phyloP scores from a whole-genome alignment of 169 alveolate species.

The Babesia ovata region DNA sequence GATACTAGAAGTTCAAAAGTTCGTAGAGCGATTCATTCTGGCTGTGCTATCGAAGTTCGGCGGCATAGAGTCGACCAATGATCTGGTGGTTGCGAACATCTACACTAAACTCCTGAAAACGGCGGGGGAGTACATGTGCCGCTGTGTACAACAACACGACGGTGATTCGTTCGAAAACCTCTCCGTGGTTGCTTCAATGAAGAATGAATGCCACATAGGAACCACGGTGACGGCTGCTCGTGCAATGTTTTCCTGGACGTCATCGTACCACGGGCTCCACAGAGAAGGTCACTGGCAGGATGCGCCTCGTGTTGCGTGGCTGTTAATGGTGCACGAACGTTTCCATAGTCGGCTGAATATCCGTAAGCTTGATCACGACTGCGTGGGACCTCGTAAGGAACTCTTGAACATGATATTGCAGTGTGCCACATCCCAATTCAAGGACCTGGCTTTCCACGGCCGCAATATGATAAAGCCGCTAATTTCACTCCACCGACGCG shows the following conservation, averaged over 20 bases:
- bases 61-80: constrained; percentile 22
- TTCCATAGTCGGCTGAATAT: constrained; percentile 14
- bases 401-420: constrained; percentile 29
- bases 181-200: constrained; percentile 21
- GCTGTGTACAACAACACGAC: constrained; percentile 10
- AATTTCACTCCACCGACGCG: not conserved
- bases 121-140: constrained; percentile 31
- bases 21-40: constrained; percentile 8
- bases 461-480: constrained; percentile 18
- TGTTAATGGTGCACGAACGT: constrained; percentile 26
- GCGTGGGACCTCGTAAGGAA: constrained; percentile 10
- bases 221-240: constrained; percentile 32
- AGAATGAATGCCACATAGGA: constrained; percentile 22
- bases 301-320: constrained; percentile 39
- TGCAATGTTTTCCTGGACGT: constrained; percentile 39
- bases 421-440: constrained; percentile 43
- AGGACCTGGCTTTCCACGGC: constrained; percentile 30
- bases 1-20: not conserved
- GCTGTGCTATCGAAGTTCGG: constrained; percentile 10
- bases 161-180: constrained; percentile 5
- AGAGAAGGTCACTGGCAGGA: constrained; percentile 48
- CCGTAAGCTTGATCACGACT: constrained; percentile 35
- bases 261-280: constrained; percentile 53
- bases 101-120: constrained; percentile 44
- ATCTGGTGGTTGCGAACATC: constrained; percentile 27